Base-by-base conservation (phyloP, 106 monocot species). In the Agapanthus africanus region DNA sequence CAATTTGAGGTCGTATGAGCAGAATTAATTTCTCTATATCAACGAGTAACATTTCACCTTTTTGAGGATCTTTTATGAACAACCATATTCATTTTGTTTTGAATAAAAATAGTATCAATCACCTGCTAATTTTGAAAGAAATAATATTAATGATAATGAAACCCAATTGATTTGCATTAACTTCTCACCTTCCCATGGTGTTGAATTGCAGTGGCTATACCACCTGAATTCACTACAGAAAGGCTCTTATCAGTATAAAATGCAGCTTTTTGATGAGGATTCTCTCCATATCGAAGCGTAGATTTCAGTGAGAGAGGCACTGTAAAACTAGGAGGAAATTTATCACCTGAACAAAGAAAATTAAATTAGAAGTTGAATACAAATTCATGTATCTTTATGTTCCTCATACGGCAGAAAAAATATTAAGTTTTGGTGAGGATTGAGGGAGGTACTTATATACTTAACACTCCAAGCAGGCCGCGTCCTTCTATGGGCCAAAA, bases 221-320 rank as follows among this genome's bases (percentile, higher is more conserved):
- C 97, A 52, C 97, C 97, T 77, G 82, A 73, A 77, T 85, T 87
- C n/a, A 89, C 92, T 22, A 83, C 46, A 73, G 97, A 92, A 56
- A 97, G 84, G 76, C 91, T 87, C 35, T 71, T 92, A 41, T 97
- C 97, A 35, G 54, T 63, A 68, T 97, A 97, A 75, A 97, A 87
- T 70, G 89, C 88, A 65, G 97, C 97, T 34, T 87, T 90, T 68
- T 92, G 92, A 79, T 97, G 97, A 74, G 97, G 97, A 83, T 97
- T 97, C 80, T 97, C 97, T 35, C 97, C 97, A 66, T 97, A 97
- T 36, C 97, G 75, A 54, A 97, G 92, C 44, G 84, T 65, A 63
- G 73, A 81, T 69, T 84, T 82, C 65, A 78, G 52, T 11, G 88
- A 74, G 1, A 97, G 76, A 37, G 97, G 82, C 66, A 97, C 73